phyloP scores from a whole-genome alignment of 139 green algal genomes.

The Coccomyxa sp. region DNA sequence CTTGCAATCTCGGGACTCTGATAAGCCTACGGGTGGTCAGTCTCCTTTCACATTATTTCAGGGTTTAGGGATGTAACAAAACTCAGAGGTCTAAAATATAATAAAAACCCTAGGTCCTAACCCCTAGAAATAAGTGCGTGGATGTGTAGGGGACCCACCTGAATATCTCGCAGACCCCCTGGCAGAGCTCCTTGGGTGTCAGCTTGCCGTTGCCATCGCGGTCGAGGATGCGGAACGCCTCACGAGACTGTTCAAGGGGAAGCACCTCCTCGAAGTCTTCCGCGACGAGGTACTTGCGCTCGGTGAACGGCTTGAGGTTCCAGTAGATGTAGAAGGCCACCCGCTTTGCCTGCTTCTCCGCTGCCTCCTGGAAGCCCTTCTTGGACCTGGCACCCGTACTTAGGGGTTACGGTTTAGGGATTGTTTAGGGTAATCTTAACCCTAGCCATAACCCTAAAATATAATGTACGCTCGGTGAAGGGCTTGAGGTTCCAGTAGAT shows the following conservation, averaged over 20 bases:
- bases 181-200: constrained; percentile 49
- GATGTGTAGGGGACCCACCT: neutral
- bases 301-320: constrained; percentile 43
- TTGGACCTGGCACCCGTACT: neutral
- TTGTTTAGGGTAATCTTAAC: too few species aligned
- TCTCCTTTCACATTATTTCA: too few species aligned
- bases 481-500: constrained; percentile 60
- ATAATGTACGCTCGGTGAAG: neutral
- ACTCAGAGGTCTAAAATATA: too few species aligned
- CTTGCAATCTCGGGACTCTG: too few species aligned
- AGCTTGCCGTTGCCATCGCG: constrained; percentile 41
- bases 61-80: too few species aligned
- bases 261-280: constrained; percentile 58
- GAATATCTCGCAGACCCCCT: constrained; percentile 19
- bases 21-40: too few species aligned
- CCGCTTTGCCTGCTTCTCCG: constrained; percentile 43
- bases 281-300: neutral
- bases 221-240: constrained; percentile 59
- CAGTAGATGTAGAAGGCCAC: constrained; percentile 61
- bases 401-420: too few species aligned
- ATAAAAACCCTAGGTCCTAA: too few species aligned
- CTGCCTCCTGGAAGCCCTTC: neutral
- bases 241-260: constrained; percentile 28
- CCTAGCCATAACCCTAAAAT: too few species aligned
- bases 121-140: too few species aligned